A percentile compares a stretch with the other conserved stretches of the same genome.
These are phyloP conservation scores for Luzula sylvatica DNA, from an alignment of 176 grass and related monocot species.

Conservation along the genomic window DNA sequence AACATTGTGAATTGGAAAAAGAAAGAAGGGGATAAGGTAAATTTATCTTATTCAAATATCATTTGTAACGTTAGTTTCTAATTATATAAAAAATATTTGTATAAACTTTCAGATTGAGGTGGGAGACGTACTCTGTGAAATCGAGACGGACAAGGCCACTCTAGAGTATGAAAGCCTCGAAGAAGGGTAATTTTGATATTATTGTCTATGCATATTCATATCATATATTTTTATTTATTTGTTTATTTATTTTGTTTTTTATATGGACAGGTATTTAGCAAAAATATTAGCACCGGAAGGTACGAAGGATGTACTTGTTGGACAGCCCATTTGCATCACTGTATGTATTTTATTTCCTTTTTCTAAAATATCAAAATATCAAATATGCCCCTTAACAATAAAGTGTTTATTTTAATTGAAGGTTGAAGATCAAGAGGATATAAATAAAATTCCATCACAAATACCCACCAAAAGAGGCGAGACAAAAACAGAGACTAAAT, in stretches of 20 bases:
- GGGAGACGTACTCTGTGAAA: constrained; percentile 93
- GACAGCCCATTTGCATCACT: constrained; percentile 81
- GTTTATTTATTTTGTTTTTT: constrained; percentile 11
- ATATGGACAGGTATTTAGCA: constrained; percentile 65
- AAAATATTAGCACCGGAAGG: constrained; percentile 98
- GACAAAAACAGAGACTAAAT: constrained; percentile 38
- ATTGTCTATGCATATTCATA: neutral
- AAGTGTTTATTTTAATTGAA: constrained; percentile 33
- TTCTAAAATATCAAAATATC: neutral
- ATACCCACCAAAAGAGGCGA: constrained; percentile 38
- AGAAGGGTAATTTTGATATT: constrained; percentile 62
- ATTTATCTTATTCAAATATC: neutral
- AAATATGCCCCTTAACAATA: too few species aligned
- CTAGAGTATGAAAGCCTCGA: constrained; percentile 94
- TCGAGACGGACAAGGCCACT: constrained; percentile 98
- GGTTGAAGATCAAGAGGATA: constrained; percentile 79
- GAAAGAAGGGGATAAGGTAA: constrained; percentile 94
- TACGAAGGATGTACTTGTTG: constrained; percentile 87
- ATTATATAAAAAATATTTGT: neutral
- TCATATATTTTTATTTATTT: constrained; percentile 19
- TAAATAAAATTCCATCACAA: constrained; percentile 66
- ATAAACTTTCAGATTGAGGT: constrained; percentile 66
- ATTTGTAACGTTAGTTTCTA: neutral
- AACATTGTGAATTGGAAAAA: constrained; percentile 95
- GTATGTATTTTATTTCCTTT: constrained; percentile 51